phyloP scores from a whole-genome alignment of 495 filamentous ascomycete species.

The Thermothielavioides terrestris region DNA sequence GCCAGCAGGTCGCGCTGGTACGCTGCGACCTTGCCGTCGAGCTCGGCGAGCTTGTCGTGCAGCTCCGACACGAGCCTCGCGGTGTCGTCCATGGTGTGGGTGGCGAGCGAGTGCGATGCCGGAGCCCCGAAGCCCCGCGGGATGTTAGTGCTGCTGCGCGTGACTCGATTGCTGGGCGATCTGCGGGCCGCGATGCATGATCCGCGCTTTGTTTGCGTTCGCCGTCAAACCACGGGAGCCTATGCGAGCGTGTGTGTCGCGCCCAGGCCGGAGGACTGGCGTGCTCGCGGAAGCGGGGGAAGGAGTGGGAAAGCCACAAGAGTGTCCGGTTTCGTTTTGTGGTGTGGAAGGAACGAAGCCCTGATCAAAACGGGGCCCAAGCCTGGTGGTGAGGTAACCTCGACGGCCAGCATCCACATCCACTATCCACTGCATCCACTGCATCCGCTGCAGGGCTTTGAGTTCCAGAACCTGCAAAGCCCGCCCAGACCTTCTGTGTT shows the following conservation, averaged over 20 bases:
- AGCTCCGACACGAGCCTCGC: constrained; percentile 41
- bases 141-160: constrained; percentile 12
- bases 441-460: background rate
- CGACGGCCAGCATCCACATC: too few species aligned
- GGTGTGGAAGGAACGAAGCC: background rate
- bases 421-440: too few species aligned
- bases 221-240: too few species aligned
- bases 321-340: background rate
- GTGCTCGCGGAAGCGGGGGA: background rate
- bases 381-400: constrained; percentile 4
- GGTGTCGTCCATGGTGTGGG: constrained; percentile 39
- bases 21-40: constrained; percentile 40
- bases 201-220: background rate
- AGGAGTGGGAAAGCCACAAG: background rate
- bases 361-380: background rate
- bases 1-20: constrained; percentile 43
- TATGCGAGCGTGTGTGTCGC: background rate
- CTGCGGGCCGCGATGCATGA: constrained; percentile 14
- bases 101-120: constrained; percentile 6
- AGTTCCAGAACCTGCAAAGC: constrained; percentile 9
- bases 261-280: background rate
- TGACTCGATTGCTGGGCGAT: constrained; percentile 14
- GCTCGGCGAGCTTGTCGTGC: constrained; percentile 41
- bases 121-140: constrained; percentile 1
- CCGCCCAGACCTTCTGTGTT: background rate